These are phyloP conservation scores for Uronychia setigera DNA, from an alignment of 73 alveolate species.

Conservation along the genomic window DNA sequence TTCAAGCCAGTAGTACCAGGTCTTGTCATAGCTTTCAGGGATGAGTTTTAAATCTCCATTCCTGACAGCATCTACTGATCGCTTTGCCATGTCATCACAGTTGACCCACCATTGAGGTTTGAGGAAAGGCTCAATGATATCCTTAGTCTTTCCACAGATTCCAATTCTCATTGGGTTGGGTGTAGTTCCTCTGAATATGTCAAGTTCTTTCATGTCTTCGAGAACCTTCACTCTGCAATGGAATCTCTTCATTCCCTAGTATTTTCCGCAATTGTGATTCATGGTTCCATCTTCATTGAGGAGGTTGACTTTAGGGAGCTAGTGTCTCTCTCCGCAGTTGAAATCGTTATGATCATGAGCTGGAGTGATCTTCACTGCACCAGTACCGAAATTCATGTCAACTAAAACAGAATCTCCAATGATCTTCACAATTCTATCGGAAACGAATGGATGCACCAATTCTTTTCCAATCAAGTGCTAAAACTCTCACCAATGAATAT, in stretches of 20 bases:
- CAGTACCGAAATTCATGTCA: conserved; percentile 99
- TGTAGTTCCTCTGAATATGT: conserved; percentile 84
- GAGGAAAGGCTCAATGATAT: conserved; percentile 98
- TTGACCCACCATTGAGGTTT: conserved; percentile 97
- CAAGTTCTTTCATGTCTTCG: conserved; percentile 87
- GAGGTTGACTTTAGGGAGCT: conserved; percentile 88
- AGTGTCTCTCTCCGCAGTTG: conserved; percentile 96
- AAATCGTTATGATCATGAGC: conserved; percentile 99
- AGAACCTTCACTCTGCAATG: conserved; percentile 91
- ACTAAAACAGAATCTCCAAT: conserved; percentile 93
- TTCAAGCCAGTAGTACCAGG: conserved; percentile 91
- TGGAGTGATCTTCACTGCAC: conserved; percentile 99
- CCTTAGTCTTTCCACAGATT: conserved; percentile 94
- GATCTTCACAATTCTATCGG: conserved; percentile 93
- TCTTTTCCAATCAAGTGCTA: conserved; percentile 95
- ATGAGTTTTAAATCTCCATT: conserved; percentile 77
- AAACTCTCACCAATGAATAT: conserved; percentile 11
- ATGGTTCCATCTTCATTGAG: conserved; percentile 97
- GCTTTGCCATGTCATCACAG: conserved; percentile 83
- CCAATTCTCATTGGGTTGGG: conserved; percentile 98
- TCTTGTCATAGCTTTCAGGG: conserved; percentile 89
- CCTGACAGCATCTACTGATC: conserved; percentile 87
- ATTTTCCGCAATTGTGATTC: conserved; percentile 96
- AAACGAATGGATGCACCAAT: conserved; percentile 96
- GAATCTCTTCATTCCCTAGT: conserved; percentile 95